Evolutionary conservation across 2,329 filamentous ascomycete species (phyloP).

Genomic region (Graphium sp.): DNA sequence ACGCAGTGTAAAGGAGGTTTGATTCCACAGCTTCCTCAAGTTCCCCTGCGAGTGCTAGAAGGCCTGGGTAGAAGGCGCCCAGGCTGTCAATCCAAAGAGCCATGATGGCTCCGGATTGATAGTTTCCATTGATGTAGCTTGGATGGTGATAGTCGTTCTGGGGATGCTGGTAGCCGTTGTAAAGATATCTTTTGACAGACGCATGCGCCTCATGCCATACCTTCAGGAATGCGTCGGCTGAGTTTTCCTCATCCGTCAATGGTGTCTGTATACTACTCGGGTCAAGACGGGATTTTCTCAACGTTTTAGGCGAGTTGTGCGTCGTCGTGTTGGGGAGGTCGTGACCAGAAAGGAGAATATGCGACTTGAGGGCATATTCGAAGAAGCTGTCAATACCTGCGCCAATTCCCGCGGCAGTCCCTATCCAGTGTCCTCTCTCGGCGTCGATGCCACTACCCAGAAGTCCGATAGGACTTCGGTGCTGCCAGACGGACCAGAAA

Average conservation of each 20-base stretch:
- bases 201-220: conserved; percentile 77
- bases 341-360: conserved; percentile 74
- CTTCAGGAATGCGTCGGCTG: conserved; percentile 60
- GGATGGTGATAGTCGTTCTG: conserved; percentile 50
- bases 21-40: conserved; percentile 81
- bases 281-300: conserved; percentile 32
- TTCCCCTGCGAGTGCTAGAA: conserved; percentile 74
- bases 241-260: conserved; percentile 47
- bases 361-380: conserved; percentile 90
- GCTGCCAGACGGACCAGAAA: conserved; percentile 94
- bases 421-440: conserved; percentile 79
- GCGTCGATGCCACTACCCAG: conserved; percentile 87
- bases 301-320: too few relatives aligned
- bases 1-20: conserved; percentile 75
- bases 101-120: conserved; percentile 72
- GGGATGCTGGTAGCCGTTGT: conserved; percentile 34
- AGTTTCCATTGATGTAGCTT: conserved; percentile 82
- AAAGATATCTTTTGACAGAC: conserved; percentile 82
- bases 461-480: conserved; percentile 69
- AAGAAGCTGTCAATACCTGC: conserved; percentile 97
- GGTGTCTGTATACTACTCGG: conserved; percentile 46
- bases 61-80: conserved; percentile 84
- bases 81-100: conserved; percentile 94
- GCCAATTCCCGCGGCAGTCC: conserved; percentile 80
- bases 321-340: conserved; percentile 30